phyloP scores from a whole-genome alignment of 208 protist genomes.

The Leishmania amazonensis region DNA sequence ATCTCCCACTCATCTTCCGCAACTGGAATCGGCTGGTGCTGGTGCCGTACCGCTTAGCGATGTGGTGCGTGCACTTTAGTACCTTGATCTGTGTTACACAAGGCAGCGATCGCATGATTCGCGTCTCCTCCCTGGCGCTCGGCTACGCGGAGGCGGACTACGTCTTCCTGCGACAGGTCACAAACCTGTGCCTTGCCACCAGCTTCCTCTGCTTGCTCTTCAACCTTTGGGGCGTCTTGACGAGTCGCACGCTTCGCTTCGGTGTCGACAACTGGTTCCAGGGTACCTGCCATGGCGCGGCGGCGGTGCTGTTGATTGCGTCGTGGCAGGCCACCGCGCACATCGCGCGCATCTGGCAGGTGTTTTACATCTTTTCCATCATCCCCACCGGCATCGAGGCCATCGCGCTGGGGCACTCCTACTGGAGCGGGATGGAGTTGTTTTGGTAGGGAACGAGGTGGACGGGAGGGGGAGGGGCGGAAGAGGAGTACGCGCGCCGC shows the following conservation, averaged over 20 bases:
- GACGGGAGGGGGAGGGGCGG: not conserved
- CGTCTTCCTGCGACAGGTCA: conserved; percentile 39
- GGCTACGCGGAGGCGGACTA: conserved; percentile 45
- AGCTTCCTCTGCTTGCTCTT: conserved; percentile 63
- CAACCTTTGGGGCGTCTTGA: conserved; percentile 52
- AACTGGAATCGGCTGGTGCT: conserved; percentile 52
- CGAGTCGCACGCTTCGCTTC: conserved; percentile 65
- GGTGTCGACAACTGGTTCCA: conserved; percentile 64
- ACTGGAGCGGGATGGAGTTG: conserved; percentile 44
- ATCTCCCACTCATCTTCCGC: conserved; percentile 25
- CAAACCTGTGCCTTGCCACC: conserved; percentile 44
- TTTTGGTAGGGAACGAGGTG: conserved; percentile 28
- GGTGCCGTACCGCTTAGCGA: conserved; percentile 57
- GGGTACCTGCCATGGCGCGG: conserved; percentile 45
- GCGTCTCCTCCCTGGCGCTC: conserved; percentile 28
- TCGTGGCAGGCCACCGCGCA: conserved; percentile 47
- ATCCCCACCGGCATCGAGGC: conserved; percentile 70
- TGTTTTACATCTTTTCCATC: conserved; percentile 77
- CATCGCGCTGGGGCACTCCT: conserved; percentile 48
- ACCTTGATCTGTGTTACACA: conserved; percentile 53
- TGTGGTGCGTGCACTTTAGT: conserved; percentile 59
- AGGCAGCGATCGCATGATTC: conserved; percentile 61
- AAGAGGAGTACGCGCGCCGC: not conserved
- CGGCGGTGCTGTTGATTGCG: conserved; percentile 60
- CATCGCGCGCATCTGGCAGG: conserved; percentile 60